Evolutionary conservation across 495 filamentous ascomycete genomes (phyloP).

Genomic region (Xylaria flabelliformis): DNA sequence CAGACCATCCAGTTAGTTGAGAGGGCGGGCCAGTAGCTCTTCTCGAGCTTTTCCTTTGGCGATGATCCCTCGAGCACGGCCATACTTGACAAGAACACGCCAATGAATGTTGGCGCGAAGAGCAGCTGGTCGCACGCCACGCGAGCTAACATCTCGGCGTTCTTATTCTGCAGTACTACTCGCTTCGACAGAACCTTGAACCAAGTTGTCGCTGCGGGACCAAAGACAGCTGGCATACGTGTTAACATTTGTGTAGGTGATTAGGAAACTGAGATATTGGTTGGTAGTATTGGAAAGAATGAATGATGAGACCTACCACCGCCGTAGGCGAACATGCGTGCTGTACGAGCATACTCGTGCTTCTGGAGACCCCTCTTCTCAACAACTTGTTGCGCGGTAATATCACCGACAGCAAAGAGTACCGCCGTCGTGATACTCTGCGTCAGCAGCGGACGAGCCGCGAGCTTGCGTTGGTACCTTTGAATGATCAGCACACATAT

Average conservation of each 20-base stretch:
- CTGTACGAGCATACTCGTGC: conserved; percentile 82
- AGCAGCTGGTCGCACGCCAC: conserved; percentile 85
- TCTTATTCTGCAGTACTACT: conserved; percentile 66
- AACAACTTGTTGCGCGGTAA: conserved; percentile 91
- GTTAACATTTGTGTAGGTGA: conserved; percentile 25
- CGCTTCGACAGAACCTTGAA: conserved; percentile 64
- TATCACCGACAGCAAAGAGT: conserved; percentile 90
- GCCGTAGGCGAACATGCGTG: conserved; percentile 91
- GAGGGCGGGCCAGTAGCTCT: conserved; percentile 71
- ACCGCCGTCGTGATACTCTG: conserved; percentile 86
- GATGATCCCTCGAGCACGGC: conserved; percentile 81
- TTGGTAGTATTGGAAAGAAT: background rate
- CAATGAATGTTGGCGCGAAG: conserved; percentile 83
- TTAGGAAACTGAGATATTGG: too few species aligned
- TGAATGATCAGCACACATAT: conserved; percentile 24
- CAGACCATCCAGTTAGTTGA: conserved; percentile 90
- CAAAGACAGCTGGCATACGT: conserved; percentile 73
- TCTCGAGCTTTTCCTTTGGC: conserved; percentile 72
- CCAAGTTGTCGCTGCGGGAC: conserved; percentile 89
- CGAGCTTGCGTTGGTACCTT: conserved; percentile 90
- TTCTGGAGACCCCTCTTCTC: conserved; percentile 79
- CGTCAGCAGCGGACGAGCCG: conserved; percentile 82
- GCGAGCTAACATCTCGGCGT: conserved; percentile 76
- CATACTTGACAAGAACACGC: conserved; percentile 84
- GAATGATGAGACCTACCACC: conserved; percentile 64